Evolutionary conservation across 2,329 filamentous ascomycete species (phyloP).

Genomic region (Blastomyces parvus): DNA sequence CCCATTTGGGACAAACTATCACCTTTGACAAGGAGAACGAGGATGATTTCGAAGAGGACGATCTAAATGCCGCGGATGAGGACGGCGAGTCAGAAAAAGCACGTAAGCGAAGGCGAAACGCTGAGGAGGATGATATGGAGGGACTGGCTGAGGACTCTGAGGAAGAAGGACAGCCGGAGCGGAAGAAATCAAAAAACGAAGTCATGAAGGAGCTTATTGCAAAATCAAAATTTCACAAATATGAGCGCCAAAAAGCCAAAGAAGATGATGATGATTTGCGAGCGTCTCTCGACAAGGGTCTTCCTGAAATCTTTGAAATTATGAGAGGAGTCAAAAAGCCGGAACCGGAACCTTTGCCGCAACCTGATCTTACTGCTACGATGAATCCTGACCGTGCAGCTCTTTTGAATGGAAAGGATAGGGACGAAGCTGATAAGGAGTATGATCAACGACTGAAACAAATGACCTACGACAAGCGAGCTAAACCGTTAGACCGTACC

Average conservation of each 20-base stretch:
- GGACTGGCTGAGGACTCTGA: slow-evolving; percentile 26
- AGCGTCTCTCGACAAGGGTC: slow-evolving; percentile 72
- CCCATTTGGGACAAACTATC: slow-evolving; percentile 72
- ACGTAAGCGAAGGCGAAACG: slow-evolving; percentile 42
- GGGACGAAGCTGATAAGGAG: slow-evolving; percentile 65
- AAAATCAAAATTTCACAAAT: slow-evolving; percentile 92
- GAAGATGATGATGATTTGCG: slow-evolving; percentile 87
- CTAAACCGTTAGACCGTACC: slow-evolving; percentile 74
- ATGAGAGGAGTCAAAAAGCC: slow-evolving; percentile 51
- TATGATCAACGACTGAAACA: slow-evolving; percentile 79
- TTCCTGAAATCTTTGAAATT: slow-evolving; percentile 65
- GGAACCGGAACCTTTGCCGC: slow-evolving; percentile 40
- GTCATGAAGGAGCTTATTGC: slow-evolving; percentile 97
- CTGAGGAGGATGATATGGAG: slow-evolving; percentile 35
- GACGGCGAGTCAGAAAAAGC: slow-evolving; percentile 51
- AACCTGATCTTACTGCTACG: slow-evolving; percentile 31
- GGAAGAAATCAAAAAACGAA: slow-evolving; percentile 91
- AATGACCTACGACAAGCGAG: slow-evolving; percentile 72
- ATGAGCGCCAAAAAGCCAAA: slow-evolving; percentile 82
- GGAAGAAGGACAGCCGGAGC: slow-evolving; percentile 57
- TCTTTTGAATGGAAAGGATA: slow-evolving; percentile 51
- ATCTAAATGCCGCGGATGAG: slow-evolving; percentile 50
- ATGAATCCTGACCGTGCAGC: slow-evolving; percentile 57
- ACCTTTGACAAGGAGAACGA: slow-evolving; percentile 46
- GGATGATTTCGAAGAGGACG: slow-evolving; percentile 75